phyloP scores from a whole-genome alignment of 2,329 filamentous ascomycete species.

The Alternaria hordeiaustralica region DNA sequence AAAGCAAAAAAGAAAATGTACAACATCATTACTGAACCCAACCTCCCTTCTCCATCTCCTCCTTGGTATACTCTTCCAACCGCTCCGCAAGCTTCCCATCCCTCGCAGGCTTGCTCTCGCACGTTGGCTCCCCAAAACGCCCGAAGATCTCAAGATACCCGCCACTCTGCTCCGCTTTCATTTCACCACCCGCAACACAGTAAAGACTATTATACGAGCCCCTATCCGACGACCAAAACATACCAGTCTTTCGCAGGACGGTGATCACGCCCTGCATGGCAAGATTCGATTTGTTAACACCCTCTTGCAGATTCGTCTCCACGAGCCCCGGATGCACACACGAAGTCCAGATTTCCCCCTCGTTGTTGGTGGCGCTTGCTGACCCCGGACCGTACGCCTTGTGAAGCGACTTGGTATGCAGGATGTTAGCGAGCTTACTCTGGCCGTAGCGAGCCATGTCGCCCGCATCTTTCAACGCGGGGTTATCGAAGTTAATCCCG shows the following conservation, averaged over 20 bases:
- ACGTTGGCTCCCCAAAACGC: constrained; percentile 8
- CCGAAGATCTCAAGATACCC: constrained; percentile 4
- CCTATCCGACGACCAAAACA: constrained; percentile 7
- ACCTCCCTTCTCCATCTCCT: constrained; percentile 1
- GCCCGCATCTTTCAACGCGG: constrained; percentile 6
- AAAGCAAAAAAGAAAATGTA: not conserved
- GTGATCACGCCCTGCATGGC: not conserved
- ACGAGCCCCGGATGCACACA: constrained; percentile 29
- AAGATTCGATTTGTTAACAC: not conserved
- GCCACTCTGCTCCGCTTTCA: constrained; percentile 10
- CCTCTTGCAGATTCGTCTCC: constrained; percentile 15
- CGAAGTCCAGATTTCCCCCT: constrained; percentile 19
- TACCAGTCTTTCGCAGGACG: not conserved
- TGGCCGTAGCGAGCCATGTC: constrained; percentile 25
- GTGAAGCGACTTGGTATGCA: constrained; percentile 20
- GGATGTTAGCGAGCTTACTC: constrained; percentile 31
- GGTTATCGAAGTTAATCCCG: constrained; percentile 24
- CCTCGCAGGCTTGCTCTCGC: constrained; percentile 10
- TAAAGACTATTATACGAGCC: constrained; percentile 10
- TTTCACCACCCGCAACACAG: constrained; percentile 5
- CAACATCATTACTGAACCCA: not conserved
- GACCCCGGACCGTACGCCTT: constrained; percentile 14
- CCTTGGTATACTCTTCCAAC: constrained; percentile 10
- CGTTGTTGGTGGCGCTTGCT: not conserved
- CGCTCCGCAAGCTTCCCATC: constrained; percentile 4